phyloP scores from a whole-genome alignment of 768 basidiomycete species.

The Leccinum boreale region DNA sequence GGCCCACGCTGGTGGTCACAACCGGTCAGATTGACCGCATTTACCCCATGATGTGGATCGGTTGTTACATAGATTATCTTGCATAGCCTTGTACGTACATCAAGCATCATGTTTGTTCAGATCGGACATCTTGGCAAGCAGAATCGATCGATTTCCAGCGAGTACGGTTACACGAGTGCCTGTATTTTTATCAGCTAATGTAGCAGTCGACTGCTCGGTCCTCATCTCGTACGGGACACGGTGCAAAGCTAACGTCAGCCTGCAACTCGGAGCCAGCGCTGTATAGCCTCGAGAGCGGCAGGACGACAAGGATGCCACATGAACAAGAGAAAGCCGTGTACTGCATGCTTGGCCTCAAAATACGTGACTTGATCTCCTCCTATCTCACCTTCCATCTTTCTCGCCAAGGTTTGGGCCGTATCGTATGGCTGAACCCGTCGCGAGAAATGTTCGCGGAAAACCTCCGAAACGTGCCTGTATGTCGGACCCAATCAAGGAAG shows the following conservation, averaged over 20 bases:
- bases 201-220: background rate
- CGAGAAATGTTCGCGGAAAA: conserved; percentile 61
- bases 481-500: conserved; percentile 37
- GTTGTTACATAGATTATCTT: background rate
- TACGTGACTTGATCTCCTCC: conserved; percentile 43
- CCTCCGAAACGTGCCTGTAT: conserved; percentile 43
- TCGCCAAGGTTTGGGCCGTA: conserved; percentile 41
- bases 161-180: background rate
- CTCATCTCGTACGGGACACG: background rate
- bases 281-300: conserved; percentile 45
- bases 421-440: conserved; percentile 57
- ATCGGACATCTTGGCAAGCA: background rate
- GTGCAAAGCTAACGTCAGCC: background rate
- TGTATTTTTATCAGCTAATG: background rate
- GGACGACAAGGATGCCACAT: conserved; percentile 50
- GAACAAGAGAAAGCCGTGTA: conserved; percentile 55
- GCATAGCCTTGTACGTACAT: background rate
- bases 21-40: background rate
- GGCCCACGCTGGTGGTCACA: background rate
- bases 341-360: conserved; percentile 47
- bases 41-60: background rate
- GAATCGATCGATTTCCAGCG: background rate
- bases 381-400: conserved; percentile 50
- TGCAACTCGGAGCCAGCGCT: conserved; percentile 37
- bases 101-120: background rate